Conservation (phyloP, 257 asterid genomes). For the Petunia axillaris region DNA sequence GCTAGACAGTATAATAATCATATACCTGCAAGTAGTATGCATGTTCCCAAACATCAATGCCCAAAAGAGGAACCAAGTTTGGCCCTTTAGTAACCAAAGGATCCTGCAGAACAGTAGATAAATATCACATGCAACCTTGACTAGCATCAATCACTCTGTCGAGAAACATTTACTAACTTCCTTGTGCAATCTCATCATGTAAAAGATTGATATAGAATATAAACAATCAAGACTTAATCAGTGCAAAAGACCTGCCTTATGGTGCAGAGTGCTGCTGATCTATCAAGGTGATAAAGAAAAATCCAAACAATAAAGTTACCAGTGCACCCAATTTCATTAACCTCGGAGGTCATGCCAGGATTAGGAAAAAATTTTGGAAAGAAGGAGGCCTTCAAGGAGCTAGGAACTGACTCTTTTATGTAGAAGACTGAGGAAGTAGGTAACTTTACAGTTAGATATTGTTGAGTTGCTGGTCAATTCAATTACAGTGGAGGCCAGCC, state of each 20-base stretch:
- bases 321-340: neutral
- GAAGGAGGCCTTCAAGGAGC: neutral
- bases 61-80: slow-evolving; percentile 68
- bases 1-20: neutral
- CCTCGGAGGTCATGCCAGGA: neutral
- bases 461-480: neutral
- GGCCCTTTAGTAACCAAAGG: slow-evolving; percentile 72
- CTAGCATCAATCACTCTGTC: neutral
- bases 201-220: neutral
- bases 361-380: neutral
- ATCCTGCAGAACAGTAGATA: slow-evolving; percentile 46
- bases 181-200: neutral
- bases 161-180: neutral
- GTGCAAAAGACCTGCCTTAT: neutral
- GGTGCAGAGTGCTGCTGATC: neutral
- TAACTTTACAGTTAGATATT: neutral
- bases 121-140: neutral
- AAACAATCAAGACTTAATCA: neutral
- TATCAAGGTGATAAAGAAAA: neutral
- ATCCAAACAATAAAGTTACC: neutral
- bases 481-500: neutral
- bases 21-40: slow-evolving; percentile 87
- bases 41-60: slow-evolving; percentile 89
- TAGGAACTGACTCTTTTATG: neutral
- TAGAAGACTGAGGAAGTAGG: neutral